Conservation (phyloP, 495 filamentous ascomycete species). For the Hyaloscypha bicolor region DNA sequence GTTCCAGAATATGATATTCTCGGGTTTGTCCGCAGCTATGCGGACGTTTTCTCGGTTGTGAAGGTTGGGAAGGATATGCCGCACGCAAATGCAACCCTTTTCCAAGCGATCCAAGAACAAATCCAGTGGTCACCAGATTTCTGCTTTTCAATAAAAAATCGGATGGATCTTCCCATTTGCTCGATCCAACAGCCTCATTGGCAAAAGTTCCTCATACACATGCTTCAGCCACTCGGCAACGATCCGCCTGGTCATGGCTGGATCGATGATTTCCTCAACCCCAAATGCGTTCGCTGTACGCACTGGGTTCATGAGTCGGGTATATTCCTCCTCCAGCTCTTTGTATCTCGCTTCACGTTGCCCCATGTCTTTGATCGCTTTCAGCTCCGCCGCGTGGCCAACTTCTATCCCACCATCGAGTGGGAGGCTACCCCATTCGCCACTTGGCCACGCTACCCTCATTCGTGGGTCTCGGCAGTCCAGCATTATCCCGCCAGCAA, state of each 20-base stretch:
- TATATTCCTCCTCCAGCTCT: constrained; percentile 60
- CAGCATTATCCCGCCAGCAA: constrained; percentile 64
- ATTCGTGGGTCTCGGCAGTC: constrained; percentile 59
- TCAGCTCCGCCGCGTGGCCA: constrained; percentile 59
- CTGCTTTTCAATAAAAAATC: constrained; percentile 38
- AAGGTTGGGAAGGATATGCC: no score
- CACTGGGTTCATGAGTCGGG: constrained; percentile 63
- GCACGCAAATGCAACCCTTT: neutral
- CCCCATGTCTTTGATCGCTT: constrained; percentile 53
- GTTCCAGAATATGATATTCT: no score
- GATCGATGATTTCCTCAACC: constrained; percentile 66
- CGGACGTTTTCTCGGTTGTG: no score
- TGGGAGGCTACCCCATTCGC: constrained; percentile 61
- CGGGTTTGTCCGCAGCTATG: neutral
- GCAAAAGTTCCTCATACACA: constrained; percentile 54
- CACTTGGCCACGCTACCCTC: constrained; percentile 64
- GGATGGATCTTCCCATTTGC: constrained; percentile 54
- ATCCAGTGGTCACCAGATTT: neutral
- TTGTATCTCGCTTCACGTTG: constrained; percentile 44
- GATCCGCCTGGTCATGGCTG: constrained; percentile 55
- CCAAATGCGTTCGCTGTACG: constrained; percentile 66
- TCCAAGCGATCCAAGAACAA: neutral
- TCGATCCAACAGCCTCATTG: constrained; percentile 49
- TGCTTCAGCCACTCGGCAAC: constrained; percentile 56
- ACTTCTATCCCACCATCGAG: constrained; percentile 66